Conservation (phyloP, 2,329 filamentous ascomycete genomes). For the Aspergillus phoenicis region DNA sequence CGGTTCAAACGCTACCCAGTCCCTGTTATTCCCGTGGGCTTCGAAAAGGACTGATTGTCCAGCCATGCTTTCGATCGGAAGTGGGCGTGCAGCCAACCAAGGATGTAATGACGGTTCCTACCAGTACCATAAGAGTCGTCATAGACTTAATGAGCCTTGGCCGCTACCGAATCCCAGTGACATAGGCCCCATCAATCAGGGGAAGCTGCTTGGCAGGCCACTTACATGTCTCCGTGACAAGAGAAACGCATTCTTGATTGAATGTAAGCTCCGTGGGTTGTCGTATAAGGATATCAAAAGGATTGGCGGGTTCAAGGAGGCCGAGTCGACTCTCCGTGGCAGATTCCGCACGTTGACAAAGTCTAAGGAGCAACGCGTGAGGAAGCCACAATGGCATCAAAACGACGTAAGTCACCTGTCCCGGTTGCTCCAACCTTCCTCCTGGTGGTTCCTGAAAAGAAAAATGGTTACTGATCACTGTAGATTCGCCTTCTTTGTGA, state of each 20-base stretch:
- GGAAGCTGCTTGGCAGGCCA: constrained; percentile 9
- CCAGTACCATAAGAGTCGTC: background rate
- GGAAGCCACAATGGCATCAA: constrained; percentile 49
- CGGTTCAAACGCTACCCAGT: constrained; percentile 1
- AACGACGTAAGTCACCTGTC: constrained; percentile 44
- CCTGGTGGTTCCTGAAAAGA: background rate
- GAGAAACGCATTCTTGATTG: constrained; percentile 45
- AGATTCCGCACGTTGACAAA: constrained; percentile 52
- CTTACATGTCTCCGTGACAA: constrained; percentile 22
- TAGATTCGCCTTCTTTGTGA: constrained; percentile 46
- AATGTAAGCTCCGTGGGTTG: constrained; percentile 44
- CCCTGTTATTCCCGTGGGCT: constrained; percentile 1
- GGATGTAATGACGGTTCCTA: background rate
- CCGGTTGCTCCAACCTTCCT: background rate
- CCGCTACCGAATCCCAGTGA: background rate
- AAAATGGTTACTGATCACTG: constrained; percentile 1
- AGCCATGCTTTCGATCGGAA: background rate
- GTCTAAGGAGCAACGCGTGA: constrained; percentile 46
- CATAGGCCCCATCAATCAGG: background rate
- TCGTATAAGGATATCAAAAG: constrained; percentile 53
- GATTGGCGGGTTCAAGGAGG: constrained; percentile 46
- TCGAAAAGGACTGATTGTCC: constrained; percentile 3
- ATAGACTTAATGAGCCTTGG: constrained; percentile 2
- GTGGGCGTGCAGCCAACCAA: background rate
- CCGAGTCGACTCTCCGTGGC: constrained; percentile 52